Base-by-base conservation (phyloP, 177 flowering plant species). In the Telopea speciosissima region DNA sequence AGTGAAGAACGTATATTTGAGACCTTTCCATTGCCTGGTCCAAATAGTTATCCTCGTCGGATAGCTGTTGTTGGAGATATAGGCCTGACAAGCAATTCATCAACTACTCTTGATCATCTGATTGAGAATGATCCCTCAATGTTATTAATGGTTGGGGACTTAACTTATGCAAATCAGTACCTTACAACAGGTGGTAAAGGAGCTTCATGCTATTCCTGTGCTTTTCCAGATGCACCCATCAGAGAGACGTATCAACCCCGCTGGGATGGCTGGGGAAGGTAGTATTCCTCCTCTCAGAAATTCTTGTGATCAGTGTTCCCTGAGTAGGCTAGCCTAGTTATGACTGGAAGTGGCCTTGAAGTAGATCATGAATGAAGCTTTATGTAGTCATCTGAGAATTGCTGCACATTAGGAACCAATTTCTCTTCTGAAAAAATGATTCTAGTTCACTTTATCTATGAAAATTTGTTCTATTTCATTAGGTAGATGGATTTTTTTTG, bases 211-310 rank as follows among this genome's bases (percentile, higher is more conserved):
- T 93, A 68, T 80, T 87, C 96, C 1, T 89, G 97, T 79, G 72
- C 90, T 24, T 93, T 91, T 71, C 93, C 96, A 60, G 83, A 89
- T 81, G 86, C 97, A 23, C 96, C 97, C 22, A 91, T 88, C 45
- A 77, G 92, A 73, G 97, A 93, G 80, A 83, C 97, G 4, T 93
- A 88, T 81, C 98, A 93, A 75, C 98, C 98, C 14, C 98, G 93
- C 9, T 93, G 97, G 98, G 97, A 93, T 76, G 90, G 82, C 1
- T 93, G 98, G 98, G 96, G 97, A 80, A 91, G 98, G 98, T 91
- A 83, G 76, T 60, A 14, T 70, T n/a, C 59, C 16, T 54, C 5
- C 9, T 63, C 25, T 62, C 14, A 1, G 11, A 68, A 26, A 26
- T 62, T 60, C n/a, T n/a, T n/a, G n/a, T n/a, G n/a, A n/a, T n/a